Percentiles rank a stretch among this genome's conserved stretches.
Evolutionary conservation across 116 monocot species (phyloP).

Genomic region (Phalaenopsis hybrid): DNA sequence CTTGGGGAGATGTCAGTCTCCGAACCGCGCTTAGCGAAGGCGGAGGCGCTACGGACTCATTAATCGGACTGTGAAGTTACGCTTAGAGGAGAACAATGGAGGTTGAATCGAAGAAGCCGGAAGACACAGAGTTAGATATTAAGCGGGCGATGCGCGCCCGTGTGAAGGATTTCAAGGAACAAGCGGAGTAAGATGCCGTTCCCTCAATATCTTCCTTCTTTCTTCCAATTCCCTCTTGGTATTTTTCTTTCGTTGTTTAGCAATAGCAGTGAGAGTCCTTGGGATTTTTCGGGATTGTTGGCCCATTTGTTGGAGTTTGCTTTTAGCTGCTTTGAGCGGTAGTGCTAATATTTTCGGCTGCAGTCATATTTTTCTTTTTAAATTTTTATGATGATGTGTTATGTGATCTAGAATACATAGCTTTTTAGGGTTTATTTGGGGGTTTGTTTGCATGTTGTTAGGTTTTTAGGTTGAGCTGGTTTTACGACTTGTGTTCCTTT

Average conservation of each 20-base stretch:
- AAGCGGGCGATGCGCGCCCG: slow-evolving; percentile 41
- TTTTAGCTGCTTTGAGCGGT: not conserved
- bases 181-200: slow-evolving; percentile 46
- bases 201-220: not conserved
- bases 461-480: not conserved
- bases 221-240: not conserved
- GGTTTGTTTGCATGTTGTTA: not conserved
- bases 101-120: slow-evolving; percentile 1
- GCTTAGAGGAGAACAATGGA: slow-evolving; percentile 3
- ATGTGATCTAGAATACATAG: not conserved
- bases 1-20: not conserved
- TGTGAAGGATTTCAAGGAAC: slow-evolving; percentile 45
- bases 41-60: not conserved
- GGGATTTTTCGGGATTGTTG: not conserved
- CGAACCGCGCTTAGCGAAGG: not conserved
- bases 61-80: not conserved
- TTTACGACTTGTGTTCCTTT: not conserved
- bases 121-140: slow-evolving; percentile 38
- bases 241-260: not conserved
- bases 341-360: not conserved
- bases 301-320: not conserved
- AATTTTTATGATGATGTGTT: not conserved
- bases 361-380: not conserved
- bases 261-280: not conserved
- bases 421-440: not conserved